Base-by-base conservation (phyloP, 2,329 filamentous ascomycete genomes). In the Acrodontium crateriforme region DNA sequence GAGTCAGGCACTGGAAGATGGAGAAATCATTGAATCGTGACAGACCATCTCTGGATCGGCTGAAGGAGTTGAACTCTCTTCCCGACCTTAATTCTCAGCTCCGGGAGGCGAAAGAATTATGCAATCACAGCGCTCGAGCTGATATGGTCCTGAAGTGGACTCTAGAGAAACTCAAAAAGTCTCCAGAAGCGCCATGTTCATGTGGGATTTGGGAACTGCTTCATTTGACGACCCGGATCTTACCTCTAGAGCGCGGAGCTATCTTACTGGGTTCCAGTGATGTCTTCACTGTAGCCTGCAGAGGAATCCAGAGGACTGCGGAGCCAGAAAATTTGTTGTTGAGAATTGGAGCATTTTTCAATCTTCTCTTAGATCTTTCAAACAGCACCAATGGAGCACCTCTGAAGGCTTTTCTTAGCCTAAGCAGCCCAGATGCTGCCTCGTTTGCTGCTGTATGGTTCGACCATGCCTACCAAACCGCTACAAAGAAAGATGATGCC, bases 81-180 rank as follows among this genome's bases (percentile, higher is more conserved):
- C 32, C 40, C 11, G 27, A 36, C 25, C 34, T 48, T 15, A 25
- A 34, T n/a, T 20, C 36, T 16, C 46, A 49, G 32, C 31, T 52
- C 6, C 18, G 39, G 11, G 44, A 41, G 27, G 49, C 47, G 11
- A 34, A 33, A 23, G 25, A 33, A 25, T 35, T 50, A 38, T 50
- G 47, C 37, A 48, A 38, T 14, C 45, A 50, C 34, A 31, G 31
- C 27, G 38, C 45, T 17, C 38, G 47, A 19, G 45, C 47, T 3
- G 72, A 78, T 57, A 78, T 73, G 71, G 62, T 76, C 9, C 47
- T 78, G 32, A 65, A 68, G 44, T 79, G 75, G 75, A 53, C 78
- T 14, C 55, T 76, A 41, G 73, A 70, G 41, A 74, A 68, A 45
- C 39, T 77, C 28, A 66, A 61, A 40, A 48, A 54, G 25, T 50